Percentiles rank a stretch among this genome's conserved stretches.
Conservation (phyloP, 371 early-diverging fungal genomes). For the Apophysomyces elegans region DNA sequence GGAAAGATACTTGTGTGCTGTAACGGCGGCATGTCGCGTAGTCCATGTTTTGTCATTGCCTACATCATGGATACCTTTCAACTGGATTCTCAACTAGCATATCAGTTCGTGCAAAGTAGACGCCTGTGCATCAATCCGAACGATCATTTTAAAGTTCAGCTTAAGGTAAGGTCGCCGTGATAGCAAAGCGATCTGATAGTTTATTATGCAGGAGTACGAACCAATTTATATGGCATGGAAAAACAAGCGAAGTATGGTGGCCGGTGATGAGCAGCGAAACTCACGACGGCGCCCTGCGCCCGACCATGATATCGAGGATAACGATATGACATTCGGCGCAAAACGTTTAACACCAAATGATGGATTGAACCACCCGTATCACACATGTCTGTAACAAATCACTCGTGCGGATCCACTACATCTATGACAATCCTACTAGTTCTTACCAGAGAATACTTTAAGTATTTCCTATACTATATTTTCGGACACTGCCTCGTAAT, state of each 20-base stretch:
- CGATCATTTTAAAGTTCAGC: constrained; percentile 80
- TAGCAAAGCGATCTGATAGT: not conserved
- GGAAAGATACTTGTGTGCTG: constrained; percentile 83
- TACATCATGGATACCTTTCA: constrained; percentile 81
- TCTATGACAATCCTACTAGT: too few species aligned
- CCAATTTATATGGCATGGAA: constrained; percentile 74
- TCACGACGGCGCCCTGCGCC: constrained; percentile 59
- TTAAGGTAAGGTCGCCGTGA: constrained; percentile 59
- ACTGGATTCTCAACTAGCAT: constrained; percentile 72
- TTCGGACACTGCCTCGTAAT: too few species aligned
- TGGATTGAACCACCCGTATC: not conserved
- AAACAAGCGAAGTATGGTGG: constrained; percentile 36
- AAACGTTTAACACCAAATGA: constrained; percentile 21
- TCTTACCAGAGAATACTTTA: too few species aligned
- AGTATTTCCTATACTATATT: too few species aligned
- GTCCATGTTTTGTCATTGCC: constrained; percentile 87
- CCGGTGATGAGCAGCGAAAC: constrained; percentile 46
- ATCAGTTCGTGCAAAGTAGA: constrained; percentile 80
- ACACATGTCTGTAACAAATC: not conserved
- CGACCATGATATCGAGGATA: constrained; percentile 51
- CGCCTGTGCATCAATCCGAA: constrained; percentile 87
- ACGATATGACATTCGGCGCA: constrained; percentile 8
- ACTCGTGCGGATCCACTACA: not conserved
- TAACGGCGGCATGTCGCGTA: constrained; percentile 85
- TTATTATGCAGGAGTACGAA: constrained; percentile 69